Percentiles rank a stretch among this genome's conserved stretches.
These are phyloP conservation scores for Fusarium anguioides DNA, from an alignment of 2,329 filamentous ascomycete species.

Conservation along the genomic window DNA sequence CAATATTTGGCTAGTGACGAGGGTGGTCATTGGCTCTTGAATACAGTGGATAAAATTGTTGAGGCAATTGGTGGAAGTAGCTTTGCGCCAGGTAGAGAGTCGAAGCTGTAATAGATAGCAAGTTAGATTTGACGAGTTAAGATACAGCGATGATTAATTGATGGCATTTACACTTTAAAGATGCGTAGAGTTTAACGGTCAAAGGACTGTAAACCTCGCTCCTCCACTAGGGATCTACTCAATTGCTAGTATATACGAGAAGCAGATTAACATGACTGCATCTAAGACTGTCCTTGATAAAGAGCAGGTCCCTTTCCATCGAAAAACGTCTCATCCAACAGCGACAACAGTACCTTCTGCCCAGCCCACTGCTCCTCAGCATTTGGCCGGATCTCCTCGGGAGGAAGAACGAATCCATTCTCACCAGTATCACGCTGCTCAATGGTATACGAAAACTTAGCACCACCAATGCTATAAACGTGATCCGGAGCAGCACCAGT, in stretches of 20 bases:
- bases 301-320: constrained; percentile 46
- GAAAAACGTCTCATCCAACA: constrained; percentile 52
- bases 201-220: background rate
- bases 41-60: constrained; percentile 57
- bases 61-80: constrained; percentile 58
- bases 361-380: constrained; percentile 53
- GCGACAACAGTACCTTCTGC: constrained; percentile 48
- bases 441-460: constrained; percentile 55
- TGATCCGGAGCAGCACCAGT: constrained; percentile 49
- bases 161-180: too few relatives aligned
- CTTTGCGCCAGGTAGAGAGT: constrained; percentile 49
- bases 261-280: rapidly evolving
- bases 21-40: constrained; percentile 60
- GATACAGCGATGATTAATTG: background rate
- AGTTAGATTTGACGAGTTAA: background rate
- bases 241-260: background rate
- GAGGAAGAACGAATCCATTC: constrained; percentile 53
- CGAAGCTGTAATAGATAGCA: constrained; percentile 28
- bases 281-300: constrained; percentile 28
- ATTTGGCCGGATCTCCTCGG: constrained; percentile 52
- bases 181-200: background rate
- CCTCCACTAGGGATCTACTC: background rate
- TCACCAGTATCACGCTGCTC: constrained; percentile 51
- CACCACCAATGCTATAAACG: constrained; percentile 39
- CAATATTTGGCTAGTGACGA: constrained; percentile 58